Conservation (phyloP, 768 basidiomycete genomes). For the Leccinum imitatum region DNA sequence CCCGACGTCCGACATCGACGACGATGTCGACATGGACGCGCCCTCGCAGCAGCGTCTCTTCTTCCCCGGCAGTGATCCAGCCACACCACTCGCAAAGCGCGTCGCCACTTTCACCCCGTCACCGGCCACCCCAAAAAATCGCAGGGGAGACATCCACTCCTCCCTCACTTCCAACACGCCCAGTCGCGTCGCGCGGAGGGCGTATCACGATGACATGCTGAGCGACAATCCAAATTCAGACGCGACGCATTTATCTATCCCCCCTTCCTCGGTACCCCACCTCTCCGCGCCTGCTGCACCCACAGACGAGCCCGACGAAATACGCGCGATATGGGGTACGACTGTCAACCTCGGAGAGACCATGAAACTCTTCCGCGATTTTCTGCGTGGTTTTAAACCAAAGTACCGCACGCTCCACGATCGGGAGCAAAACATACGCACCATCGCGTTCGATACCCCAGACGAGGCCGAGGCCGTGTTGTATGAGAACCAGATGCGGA, state of each 20-base stretch:
- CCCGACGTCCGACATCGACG: slow-evolving; percentile 55
- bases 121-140: slow-evolving; percentile 46
- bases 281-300: slow-evolving; percentile 62
- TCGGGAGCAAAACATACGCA: slow-evolving; percentile 54
- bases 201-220: slow-evolving; percentile 22
- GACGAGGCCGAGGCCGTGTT: slow-evolving; percentile 65
- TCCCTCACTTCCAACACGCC: slow-evolving; percentile 36
- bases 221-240: slow-evolving; percentile 53
- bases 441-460: slow-evolving; percentile 52
- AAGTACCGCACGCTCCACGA: slow-evolving; percentile 82
- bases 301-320: slow-evolving; percentile 77
- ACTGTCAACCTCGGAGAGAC: slow-evolving; percentile 90
- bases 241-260: slow-evolving; percentile 53
- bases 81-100: slow-evolving; percentile 47
- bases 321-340: slow-evolving; percentile 96
- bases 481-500: slow-evolving; percentile 79
- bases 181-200: slow-evolving; percentile 19
- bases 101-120: slow-evolving; percentile 24
- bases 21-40: slow-evolving; percentile 56
- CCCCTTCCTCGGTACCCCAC: slow-evolving; percentile 52
- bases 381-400: slow-evolving; percentile 88
- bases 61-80: slow-evolving; percentile 36
- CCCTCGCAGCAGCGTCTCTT: slow-evolving; percentile 25
- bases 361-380: slow-evolving; percentile 88
- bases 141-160: slow-evolving; percentile 28